These are phyloP conservation scores for Kwoniella sp. DNA, from an alignment of 768 basidiomycete genomes.

Conservation along the genomic window DNA sequence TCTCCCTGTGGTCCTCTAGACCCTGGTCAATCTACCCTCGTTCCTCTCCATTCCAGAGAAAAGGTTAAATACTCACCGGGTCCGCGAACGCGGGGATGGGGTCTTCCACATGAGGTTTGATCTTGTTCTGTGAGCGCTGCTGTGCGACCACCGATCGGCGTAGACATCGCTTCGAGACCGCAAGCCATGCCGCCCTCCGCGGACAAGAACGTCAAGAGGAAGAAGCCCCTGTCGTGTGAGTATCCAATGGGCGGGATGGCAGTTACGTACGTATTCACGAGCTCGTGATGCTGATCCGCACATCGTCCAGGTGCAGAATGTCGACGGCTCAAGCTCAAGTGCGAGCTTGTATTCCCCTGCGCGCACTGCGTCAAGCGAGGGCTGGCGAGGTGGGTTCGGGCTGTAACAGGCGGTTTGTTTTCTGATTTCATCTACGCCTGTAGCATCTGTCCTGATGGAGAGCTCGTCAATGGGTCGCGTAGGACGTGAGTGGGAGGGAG, in stretches of 20 bases:
- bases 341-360: constrained; percentile 7
- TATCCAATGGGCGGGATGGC: too few relatives aligned
- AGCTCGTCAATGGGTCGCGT: constrained; percentile 11
- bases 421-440: neutral
- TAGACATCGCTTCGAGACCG: too few relatives aligned
- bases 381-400: neutral
- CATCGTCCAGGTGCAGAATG: constrained; percentile 7
- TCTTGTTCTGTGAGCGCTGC: too few relatives aligned
- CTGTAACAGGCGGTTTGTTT: neutral
- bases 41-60: too few relatives aligned
- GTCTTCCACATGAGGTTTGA: too few relatives aligned
- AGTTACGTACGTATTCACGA: neutral
- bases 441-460: constrained; percentile 14
- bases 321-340: constrained; percentile 13
- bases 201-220: constrained; percentile 5
- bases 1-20: too few relatives aligned
- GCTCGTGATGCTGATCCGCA: neutral
- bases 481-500: constrained; percentile 7
- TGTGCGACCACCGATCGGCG: too few relatives aligned
- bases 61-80: too few relatives aligned
- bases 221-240: constrained; percentile 10
- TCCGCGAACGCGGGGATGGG: too few relatives aligned
- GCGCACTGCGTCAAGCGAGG: constrained; percentile 9
- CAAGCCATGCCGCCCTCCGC: too few relatives aligned
- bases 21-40: too few relatives aligned